These are phyloP conservation scores for Bassia scoparia DNA, from an alignment of 148 eudicot genomes.

Conservation along the genomic window DNA sequence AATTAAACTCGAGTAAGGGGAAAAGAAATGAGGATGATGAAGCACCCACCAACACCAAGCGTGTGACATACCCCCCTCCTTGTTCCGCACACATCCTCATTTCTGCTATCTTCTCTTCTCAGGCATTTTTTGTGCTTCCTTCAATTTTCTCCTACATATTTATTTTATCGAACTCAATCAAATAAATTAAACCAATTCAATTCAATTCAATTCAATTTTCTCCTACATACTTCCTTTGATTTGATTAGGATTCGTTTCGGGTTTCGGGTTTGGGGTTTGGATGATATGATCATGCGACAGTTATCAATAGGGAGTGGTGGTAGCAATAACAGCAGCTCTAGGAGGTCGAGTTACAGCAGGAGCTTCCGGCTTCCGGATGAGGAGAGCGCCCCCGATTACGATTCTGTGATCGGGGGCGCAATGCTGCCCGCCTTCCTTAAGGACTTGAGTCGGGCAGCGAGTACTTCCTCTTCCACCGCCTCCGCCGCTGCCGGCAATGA, in stretches of 20 bases:
- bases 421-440: constrained; percentile 74
- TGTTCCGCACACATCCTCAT: neutral
- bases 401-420: constrained; percentile 41
- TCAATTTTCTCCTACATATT: constrained; percentile 1
- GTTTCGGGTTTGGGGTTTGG: no score
- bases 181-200: neutral
- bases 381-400: constrained; percentile 18
- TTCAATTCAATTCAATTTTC: no score
- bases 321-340: constrained; percentile 37
- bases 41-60: constrained; percentile 30
- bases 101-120: neutral
- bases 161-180: neutral
- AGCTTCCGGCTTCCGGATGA: constrained; percentile 42
- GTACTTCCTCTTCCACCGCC: neutral
- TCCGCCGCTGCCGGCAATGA: neutral
- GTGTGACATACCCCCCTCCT: constrained; percentile 31
- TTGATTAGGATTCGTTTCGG: no score
- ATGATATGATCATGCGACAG: constrained; percentile 33
- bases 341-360: constrained; percentile 38
- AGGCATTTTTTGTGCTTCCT: constrained; percentile 15
- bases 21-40: neutral
- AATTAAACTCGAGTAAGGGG: neutral
- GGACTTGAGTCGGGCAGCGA: constrained; percentile 30
- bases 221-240: no score
- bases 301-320: constrained; percentile 46